Evolutionary conservation across 768 basidiomycete species (phyloP), one percentile per base, ranked within the genome.

Genomic region (Mycena leptocephala): DNA sequence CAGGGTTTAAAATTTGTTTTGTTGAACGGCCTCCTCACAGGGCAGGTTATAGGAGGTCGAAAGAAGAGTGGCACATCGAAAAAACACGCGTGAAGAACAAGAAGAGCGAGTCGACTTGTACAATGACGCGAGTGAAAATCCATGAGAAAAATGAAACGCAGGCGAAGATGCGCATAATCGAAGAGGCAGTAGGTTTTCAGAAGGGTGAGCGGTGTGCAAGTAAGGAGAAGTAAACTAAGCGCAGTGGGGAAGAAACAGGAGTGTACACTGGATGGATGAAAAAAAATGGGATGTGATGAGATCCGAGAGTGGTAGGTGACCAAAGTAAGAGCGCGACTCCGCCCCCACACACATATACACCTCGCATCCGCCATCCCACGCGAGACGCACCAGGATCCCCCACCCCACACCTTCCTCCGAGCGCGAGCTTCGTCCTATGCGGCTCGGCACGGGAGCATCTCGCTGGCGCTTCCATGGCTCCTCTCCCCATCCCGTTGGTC

Each of bases 401-500:
- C 32, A 32, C 6, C 22, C 58, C 20, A 37, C 58, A 59, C 58
- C 58, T 59, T 59, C 33, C 58, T 59, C 58, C 58, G 32, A 35
- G 58, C 33, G n/a, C n/a, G 33, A 35, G 32, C 58, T 9, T 59
- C 32, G 56, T 59, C 56, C 32, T 32, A 51, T 8, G 48, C n/a
- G 48, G n/a, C 6, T 51, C 48, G 28, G 55, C n/a, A 24, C 48
- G n/a, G n/a, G 48, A 51, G 48, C 48, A 6, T 51, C 48, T 51
- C n/a, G 48, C 24, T 51, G 48, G 55, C 55, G 55, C 32, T 10
- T 59, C 58, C 58, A 35, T 33, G 20, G 33, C 32, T 59, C 32
- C 58, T 59, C 58, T 59, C 58, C 33, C 58, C 58, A 59, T 59
- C 58, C 58, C 33, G 33, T 32, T 59, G 30, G 33, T 59, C 58